Base-by-base conservation (phyloP, 2,329 filamentous ascomycete species). In the Colletotrichum nymphaeae region DNA sequence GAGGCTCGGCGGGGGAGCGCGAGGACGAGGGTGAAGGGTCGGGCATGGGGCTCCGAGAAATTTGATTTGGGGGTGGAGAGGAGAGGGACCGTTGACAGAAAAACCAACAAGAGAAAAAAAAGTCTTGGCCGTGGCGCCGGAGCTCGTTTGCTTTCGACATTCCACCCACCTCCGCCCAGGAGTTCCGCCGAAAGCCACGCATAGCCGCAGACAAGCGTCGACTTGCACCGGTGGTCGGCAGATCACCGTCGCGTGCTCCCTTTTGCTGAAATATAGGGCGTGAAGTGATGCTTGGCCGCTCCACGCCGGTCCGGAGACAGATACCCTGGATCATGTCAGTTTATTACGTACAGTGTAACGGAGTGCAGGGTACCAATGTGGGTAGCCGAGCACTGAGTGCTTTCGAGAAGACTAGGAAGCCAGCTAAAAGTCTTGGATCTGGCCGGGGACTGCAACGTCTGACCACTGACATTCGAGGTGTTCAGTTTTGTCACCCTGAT, bases 1-100 rank as follows among this genome's bases (percentile, higher is more conserved):
- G 71, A 70, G 60, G 67, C 71, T 73, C 67, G 71, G 71, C 71
- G 71, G 71, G 7, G 19, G 67, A 71, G 30, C 60, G 30, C 35
- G 28, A n/a, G 28, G 35, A 56, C 71, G 55, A 37, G 56, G 60
- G 59, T 70, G 67, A 46, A 37, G 56, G 56, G 59, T 70, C 67
- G 49, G 70, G 69, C 60, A 49, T 62, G 59, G 60, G 42, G 24
- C 55, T 60, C 60, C 60, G 67, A 73, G 60, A 73, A 73, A 62
- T 57, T 65, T 30, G 30, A 52, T 37, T 58, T 35, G 67, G 67
- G 52, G 49, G n/a, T 26, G 24, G 59, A 37, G 52, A 46, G 62
- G 67, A 26, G 28, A n/a, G 53, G 53, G 35, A 52, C 11, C 9
- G 8, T 49, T 16, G 22, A 57, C 14, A 9, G 9, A n/a, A 57